Percentiles rank a stretch among this genome's conserved stretches.
phyloP scores from a whole-genome alignment of 2,329 filamentous ascomycete species.

The Ophiostoma quercus region DNA sequence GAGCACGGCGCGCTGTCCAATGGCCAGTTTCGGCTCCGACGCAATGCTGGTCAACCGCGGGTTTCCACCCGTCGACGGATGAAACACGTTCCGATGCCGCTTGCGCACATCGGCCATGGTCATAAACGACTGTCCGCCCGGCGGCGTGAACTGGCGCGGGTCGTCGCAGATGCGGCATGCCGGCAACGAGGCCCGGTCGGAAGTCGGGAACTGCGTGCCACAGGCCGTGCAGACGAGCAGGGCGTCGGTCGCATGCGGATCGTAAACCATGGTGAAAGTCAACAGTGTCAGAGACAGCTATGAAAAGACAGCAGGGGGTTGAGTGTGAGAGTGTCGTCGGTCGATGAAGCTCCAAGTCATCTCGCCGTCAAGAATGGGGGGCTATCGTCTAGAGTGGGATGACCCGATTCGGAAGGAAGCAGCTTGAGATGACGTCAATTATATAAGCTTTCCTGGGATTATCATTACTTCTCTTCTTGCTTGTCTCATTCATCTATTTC shows the following conservation, averaged over 20 bases:
- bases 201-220: constrained; percentile 61
- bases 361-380: constrained; percentile 4
- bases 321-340: background rate
- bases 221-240: constrained; percentile 60
- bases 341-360: background rate
- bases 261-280: constrained; percentile 45
- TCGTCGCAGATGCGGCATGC: constrained; percentile 70
- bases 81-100: constrained; percentile 51
- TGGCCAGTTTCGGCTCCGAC: constrained; percentile 58
- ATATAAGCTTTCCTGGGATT: too few relatives aligned
- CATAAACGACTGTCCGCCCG: constrained; percentile 60
- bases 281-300: background rate
- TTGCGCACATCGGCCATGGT: constrained; percentile 46
- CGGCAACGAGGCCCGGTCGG: constrained; percentile 44
- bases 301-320: too few relatives aligned
- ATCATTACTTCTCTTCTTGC: background rate
- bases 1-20: constrained; percentile 69
- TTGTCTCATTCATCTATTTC: background rate
- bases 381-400: constrained; percentile 3
- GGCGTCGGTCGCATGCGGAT: constrained; percentile 24
- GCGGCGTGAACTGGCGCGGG: constrained; percentile 64
- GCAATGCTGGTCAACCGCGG: constrained; percentile 42
- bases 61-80: constrained; percentile 41
- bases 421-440: background rate
- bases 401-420: background rate